phyloP scores from a whole-genome alignment of 2,329 filamentous ascomycete species.

The Venturiaceae sp. region DNA sequence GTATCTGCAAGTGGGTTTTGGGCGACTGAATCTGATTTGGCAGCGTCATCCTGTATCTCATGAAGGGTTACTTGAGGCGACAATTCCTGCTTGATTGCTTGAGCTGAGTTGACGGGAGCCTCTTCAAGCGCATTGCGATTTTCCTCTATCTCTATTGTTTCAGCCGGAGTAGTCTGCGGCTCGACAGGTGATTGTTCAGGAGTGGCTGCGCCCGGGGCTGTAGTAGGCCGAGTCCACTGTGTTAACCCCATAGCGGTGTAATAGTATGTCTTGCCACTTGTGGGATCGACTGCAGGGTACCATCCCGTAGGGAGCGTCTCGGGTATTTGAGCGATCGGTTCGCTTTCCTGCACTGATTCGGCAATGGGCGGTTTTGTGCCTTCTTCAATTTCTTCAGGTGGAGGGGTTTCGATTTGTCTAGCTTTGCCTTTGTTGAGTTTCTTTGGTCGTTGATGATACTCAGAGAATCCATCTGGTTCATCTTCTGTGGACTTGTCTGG shows the following conservation, averaged over 20 bases:
- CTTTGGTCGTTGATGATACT: constrained; percentile 26
- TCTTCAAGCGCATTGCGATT: not conserved
- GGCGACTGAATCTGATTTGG: too few relatives aligned
- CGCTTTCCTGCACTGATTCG: not conserved
- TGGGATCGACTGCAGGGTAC: not conserved
- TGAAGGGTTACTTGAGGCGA: not conserved
- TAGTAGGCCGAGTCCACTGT: not conserved
- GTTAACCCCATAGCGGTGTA: not conserved
- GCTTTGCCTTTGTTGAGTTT: constrained; percentile 31
- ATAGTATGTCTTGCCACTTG: constrained; percentile 3
- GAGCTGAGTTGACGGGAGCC: not conserved
- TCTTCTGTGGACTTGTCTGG: constrained; percentile 11
- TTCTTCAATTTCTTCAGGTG: constrained; percentile 9
- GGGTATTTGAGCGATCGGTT: not conserved
- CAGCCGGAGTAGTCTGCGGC: not conserved
- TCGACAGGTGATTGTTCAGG: not conserved
- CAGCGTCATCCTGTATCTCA: too few relatives aligned
- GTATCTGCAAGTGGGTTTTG: too few relatives aligned
- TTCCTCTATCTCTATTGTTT: not conserved
- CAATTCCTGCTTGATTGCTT: not conserved
- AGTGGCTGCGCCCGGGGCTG: not conserved
- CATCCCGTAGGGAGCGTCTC: not conserved
- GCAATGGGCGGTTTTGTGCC: constrained; percentile 7
- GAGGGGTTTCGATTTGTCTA: not conserved
- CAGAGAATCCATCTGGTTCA: constrained; percentile 20